Conservation (phyloP, 495 filamentous ascomycete species). For the Ascodesmis nigricans region DNA sequence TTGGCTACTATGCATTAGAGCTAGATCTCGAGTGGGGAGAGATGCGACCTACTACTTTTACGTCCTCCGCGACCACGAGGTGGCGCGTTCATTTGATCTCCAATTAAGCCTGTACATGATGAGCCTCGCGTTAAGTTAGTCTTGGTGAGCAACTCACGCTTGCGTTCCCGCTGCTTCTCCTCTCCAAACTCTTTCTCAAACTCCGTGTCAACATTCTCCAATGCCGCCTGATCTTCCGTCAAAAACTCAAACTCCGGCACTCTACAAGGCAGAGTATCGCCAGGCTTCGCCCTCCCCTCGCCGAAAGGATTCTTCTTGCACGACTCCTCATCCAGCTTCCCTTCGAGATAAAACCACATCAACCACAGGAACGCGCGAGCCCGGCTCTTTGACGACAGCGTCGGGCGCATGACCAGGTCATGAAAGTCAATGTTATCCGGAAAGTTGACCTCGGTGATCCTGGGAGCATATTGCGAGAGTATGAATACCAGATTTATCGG, state of each 20-base stretch:
- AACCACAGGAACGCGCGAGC: constrained; percentile 87
- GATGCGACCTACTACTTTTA: constrained; percentile 6
- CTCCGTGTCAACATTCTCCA: constrained; percentile 75
- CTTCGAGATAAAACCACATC: constrained; percentile 99
- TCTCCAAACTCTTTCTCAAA: constrained; percentile 74
- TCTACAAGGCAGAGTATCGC: constrained; percentile 44
- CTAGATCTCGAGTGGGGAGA: too few relatives aligned
- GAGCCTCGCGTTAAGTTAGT: background rate
- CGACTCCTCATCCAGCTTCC: constrained; percentile 66
- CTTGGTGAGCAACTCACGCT: constrained; percentile 31
- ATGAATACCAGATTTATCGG: constrained; percentile 95
- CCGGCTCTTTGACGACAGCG: constrained; percentile 58
- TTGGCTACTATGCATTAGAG: too few relatives aligned
- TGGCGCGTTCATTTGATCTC: constrained; percentile 3
- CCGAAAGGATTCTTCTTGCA: constrained; percentile 81
- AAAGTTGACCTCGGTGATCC: constrained; percentile 85
- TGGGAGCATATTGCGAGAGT: constrained; percentile 71
- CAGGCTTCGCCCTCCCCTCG: constrained; percentile 41
- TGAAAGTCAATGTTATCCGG: constrained; percentile 73
- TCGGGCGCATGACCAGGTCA: constrained; percentile 79
- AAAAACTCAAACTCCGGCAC: constrained; percentile 61
- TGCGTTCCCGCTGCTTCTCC: constrained; percentile 61
- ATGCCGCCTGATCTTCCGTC: constrained; percentile 48
- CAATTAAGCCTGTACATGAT: constrained; percentile 2
- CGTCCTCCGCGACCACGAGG: background rate